These are phyloP conservation scores for Stramenopiles sp. DNA, from an alignment of 352 stramenopile genomes.

Conservation along the genomic window DNA sequence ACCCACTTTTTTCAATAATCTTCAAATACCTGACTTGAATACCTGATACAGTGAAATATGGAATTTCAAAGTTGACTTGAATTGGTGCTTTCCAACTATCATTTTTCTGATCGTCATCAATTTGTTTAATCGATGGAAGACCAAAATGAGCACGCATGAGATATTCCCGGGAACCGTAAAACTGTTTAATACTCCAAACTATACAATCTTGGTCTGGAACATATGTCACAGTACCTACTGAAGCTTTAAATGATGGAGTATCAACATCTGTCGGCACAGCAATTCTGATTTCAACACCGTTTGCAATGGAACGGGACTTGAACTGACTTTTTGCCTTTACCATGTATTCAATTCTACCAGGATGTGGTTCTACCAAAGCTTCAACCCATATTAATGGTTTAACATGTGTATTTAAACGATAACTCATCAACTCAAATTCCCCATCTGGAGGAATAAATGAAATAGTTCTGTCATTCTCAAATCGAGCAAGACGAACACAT, in stretches of 20 bases:
- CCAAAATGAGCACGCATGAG: conserved; percentile 98
- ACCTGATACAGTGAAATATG: conserved; percentile 63
- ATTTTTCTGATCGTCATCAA: conserved; percentile 22
- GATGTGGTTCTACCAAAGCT: conserved; percentile 81
- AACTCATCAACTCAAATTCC: conserved; percentile 82
- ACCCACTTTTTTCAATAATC: conserved; percentile 98
- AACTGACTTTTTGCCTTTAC: conserved; percentile 90
- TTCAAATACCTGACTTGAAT: conserved; percentile 98
- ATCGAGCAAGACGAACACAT: conserved; percentile 83
- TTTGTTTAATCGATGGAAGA: conserved; percentile 60
- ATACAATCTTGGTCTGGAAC: conserved; percentile 87
- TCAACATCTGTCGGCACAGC: conserved; percentile 90
- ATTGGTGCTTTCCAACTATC: conserved; percentile 54
- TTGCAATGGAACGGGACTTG: conserved; percentile 84
- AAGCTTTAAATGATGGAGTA: conserved; percentile 87
- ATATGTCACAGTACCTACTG: conserved; percentile 83
- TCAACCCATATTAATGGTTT: conserved; percentile 97
- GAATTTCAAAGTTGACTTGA: conserved; percentile 29
- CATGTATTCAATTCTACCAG: conserved; percentile 18
- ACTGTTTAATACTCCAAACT: conserved; percentile 98
- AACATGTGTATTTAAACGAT: conserved; percentile 82
- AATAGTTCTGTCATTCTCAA: conserved; percentile 96
- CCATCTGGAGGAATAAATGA: conserved; percentile 97
- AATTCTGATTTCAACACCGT: conserved; percentile 99
- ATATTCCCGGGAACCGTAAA: conserved; percentile 84